A percentile compares a stretch with the other conserved stretches of the same genome.
Evolutionary conservation across 192 early-diverging fungal species (phyloP).

Genomic region (Diversispora eburnea): DNA sequence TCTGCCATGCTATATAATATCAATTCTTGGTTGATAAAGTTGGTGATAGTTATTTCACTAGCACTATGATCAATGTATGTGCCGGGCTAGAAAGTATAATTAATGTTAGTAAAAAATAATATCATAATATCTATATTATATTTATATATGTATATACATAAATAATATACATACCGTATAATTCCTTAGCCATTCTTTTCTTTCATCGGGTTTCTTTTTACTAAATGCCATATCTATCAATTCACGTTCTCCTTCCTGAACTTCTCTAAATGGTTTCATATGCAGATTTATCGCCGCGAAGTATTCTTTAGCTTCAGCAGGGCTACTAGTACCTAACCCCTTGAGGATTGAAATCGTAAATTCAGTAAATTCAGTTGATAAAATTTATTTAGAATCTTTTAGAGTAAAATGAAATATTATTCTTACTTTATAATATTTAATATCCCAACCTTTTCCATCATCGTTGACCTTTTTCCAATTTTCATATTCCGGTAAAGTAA

Average conservation of each 20-base stretch:
- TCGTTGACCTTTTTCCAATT: slow-evolving; percentile 69
- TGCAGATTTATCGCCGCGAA: slow-evolving; percentile 80
- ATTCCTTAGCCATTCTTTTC: slow-evolving; percentile 88
- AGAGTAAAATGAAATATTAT: neutral
- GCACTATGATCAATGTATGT: slow-evolving; percentile 86
- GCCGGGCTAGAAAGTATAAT: slow-evolving; percentile 56
- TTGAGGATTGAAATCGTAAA: slow-evolving; percentile 12
- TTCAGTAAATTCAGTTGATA: too few relatives aligned
- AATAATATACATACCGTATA: slow-evolving; percentile 33
- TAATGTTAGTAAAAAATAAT: too few relatives aligned
- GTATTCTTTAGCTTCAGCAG: slow-evolving; percentile 84
- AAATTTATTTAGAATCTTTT: neutral
- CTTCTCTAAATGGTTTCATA: slow-evolving; percentile 68
- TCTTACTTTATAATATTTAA: slow-evolving; percentile 91
- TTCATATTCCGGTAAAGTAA: slow-evolving; percentile 91
- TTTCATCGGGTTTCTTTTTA: slow-evolving; percentile 89
- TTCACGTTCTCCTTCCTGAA: slow-evolving; percentile 56
- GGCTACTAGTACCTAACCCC: slow-evolving; percentile 89
- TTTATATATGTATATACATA: too few relatives aligned
- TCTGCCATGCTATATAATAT: slow-evolving; percentile 94
- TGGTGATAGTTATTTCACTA: slow-evolving; percentile 68
- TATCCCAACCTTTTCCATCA: slow-evolving; percentile 74
- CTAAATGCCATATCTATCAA: slow-evolving; percentile 97
- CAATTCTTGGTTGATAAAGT: slow-evolving; percentile 96
- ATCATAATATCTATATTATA: too few relatives aligned